Evolutionary conservation across 2,329 filamentous ascomycete genomes (phyloP).

Genomic region (Penicillium hesseltinei): DNA sequence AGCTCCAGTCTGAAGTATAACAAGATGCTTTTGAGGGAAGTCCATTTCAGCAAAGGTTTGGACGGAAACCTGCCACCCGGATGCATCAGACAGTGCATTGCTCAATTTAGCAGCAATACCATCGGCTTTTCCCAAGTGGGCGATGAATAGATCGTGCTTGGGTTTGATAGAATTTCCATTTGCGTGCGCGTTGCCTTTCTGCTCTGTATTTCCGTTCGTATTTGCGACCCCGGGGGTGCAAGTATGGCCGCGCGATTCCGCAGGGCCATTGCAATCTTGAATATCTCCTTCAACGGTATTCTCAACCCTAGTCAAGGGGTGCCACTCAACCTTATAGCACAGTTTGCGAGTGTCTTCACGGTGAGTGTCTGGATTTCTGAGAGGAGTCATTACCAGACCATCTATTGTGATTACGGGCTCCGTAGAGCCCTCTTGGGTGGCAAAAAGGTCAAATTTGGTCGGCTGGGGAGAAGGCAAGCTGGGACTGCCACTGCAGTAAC

Average conservation of each 20-base stretch:
- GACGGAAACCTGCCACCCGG: slow-evolving; percentile 13
- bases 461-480: slow-evolving; percentile 18
- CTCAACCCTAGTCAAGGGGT: slow-evolving; percentile 12
- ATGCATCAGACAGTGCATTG: background rate
- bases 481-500: slow-evolving; percentile 23
- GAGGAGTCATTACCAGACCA: slow-evolving; percentile 27
- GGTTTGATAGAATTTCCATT: background rate
- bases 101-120: slow-evolving; percentile 13
- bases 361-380: slow-evolving; percentile 17
- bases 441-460: slow-evolving; percentile 23
- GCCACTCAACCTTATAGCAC: slow-evolving; percentile 28
- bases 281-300: background rate
- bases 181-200: background rate
- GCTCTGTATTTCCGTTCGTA: background rate
- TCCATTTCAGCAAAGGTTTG: slow-evolving; percentile 8
- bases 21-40: slow-evolving; percentile 15
- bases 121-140: slow-evolving; percentile 16
- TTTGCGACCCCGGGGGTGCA: background rate
- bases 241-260: background rate
- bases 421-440: slow-evolving; percentile 13
- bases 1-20: slow-evolving; percentile 20
- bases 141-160: slow-evolving; percentile 15
- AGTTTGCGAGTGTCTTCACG: slow-evolving; percentile 13
- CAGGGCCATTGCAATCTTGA: slow-evolving; percentile 5
- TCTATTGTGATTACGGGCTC: slow-evolving; percentile 24